These are phyloP conservation scores for Neopestalotiopsis sp. DNA, from an alignment of 2,329 filamentous ascomycete species.

Conservation along the genomic window DNA sequence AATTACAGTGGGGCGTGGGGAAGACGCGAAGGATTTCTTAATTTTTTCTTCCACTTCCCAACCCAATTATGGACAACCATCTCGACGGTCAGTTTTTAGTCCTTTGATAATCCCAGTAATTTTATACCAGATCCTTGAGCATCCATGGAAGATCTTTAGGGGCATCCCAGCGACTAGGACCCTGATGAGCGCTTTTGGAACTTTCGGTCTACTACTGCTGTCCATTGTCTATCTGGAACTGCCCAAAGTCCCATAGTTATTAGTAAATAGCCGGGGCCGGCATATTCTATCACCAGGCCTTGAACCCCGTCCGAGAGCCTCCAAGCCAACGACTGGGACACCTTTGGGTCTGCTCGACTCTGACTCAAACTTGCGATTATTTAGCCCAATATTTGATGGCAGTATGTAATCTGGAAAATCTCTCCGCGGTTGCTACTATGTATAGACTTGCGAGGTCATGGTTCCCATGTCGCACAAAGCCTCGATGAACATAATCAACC, in stretches of 20 bases:
- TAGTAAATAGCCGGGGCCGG: too few relatives aligned
- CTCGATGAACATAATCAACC: neutral
- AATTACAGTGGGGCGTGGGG: neutral
- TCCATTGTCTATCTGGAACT: too few relatives aligned
- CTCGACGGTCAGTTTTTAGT: neutral
- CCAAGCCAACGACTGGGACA: too few relatives aligned
- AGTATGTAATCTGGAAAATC: slow-evolving; percentile 1
- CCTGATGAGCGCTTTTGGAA: neutral
- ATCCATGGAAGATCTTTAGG: neutral
- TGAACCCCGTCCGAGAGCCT: too few relatives aligned
- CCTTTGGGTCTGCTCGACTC: neutral
- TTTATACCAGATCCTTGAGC: neutral
- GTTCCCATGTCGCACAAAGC: neutral
- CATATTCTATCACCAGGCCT: too few relatives aligned
- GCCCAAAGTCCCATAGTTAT: too few relatives aligned
- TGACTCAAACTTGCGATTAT: neutral
- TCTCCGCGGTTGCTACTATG: neutral
- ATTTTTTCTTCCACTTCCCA: neutral
- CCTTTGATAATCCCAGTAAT: neutral
- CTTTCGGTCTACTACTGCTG: neutral
- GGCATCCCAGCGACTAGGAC: neutral
- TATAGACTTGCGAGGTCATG: neutral
- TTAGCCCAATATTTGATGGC: neutral
- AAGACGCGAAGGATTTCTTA: neutral
- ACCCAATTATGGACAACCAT: neutral